Base-by-base conservation (phyloP, 345 rosid species). In the Citrus unshiu region DNA sequence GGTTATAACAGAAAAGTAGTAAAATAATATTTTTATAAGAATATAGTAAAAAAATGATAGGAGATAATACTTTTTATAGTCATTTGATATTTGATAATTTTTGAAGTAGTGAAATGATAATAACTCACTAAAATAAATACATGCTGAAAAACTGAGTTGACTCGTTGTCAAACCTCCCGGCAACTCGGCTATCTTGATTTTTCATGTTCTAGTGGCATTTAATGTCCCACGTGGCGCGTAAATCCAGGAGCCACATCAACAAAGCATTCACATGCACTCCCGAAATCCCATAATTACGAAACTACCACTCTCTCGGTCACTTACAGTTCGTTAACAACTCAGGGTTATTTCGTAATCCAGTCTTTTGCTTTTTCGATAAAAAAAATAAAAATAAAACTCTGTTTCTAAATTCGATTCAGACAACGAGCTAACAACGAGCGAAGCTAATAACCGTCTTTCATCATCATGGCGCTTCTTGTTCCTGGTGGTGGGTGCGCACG, bases 401-500 rank as follows among this genome's bases (percentile, higher is more conserved):
- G 7, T 3, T 5, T 40, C 7, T 9, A 29, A 37, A n/a, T 68
- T 9, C 5, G 9, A 21, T 37, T 37, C 37, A 5, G 72, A 43
- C 21, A 27, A 10, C 22, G 0, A 24, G 0, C 34, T 16, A 54
- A 14, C 21, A 46, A 10, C 22, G 2, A 25, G 2, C 34, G 25
- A 56, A 22, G 51, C 1, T 16, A 21, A 4, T 0, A 0, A 5
- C 43, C 16, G 2, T 22, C 13, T 40, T 18, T 67, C 51, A 46
- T 46, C 51, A 46, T 54, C 68, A 92, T 92, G 95, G 86, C 95
- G 51, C 65, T 88, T 56, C 77, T 78, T 58, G 66, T 82, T 77
- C 85, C 91, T 24, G 85, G 82, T 37, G 85, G 86, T 34, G 85
- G 86, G 54, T 87, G 78, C 32, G 77, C 81, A 5, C 72, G 80